Evolutionary conservation across 1,139 yeast species (phyloP).

Genomic region (Diutina pseudorugosa): DNA sequence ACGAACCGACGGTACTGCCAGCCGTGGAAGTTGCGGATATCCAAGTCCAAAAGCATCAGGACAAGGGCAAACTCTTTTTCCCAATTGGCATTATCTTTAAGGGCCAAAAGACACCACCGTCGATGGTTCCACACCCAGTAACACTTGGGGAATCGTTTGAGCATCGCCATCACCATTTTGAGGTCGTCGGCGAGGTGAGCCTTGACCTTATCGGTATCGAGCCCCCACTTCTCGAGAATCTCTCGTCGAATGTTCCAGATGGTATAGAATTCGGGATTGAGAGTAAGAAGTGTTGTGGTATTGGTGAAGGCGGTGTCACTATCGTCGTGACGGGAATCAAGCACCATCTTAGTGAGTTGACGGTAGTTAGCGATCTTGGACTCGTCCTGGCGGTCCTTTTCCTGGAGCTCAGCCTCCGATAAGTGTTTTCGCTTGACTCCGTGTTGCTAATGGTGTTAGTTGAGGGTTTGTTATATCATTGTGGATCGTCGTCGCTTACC

Average conservation of each 20-base stretch:
- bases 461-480: no score
- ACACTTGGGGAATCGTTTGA: constrained; percentile 69
- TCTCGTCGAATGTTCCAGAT: constrained; percentile 87
- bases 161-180: constrained; percentile 41
- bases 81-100: constrained; percentile 46
- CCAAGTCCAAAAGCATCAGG: constrained; percentile 53
- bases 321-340: constrained; percentile 20
- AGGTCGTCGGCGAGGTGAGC: constrained; percentile 47
- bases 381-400: constrained; percentile 44
- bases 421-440: constrained; percentile 53
- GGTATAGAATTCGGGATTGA: constrained; percentile 83
- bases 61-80: constrained; percentile 55
- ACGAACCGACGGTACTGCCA: constrained; percentile 89
- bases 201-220: constrained; percentile 9
- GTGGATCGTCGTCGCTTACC: background rate
- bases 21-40: constrained; percentile 83
- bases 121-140: constrained; percentile 98
- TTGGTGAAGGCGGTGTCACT: constrained; percentile 31
- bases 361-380: constrained; percentile 44
- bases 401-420: constrained; percentile 41
- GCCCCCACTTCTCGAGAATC: constrained; percentile 28
- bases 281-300: constrained; percentile 39
- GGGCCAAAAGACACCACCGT: constrained; percentile 59
- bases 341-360: constrained; percentile 28
- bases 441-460: constrained; percentile 36